phyloP scores from a whole-genome alignment of 2,329 filamentous ascomycete species.

The Alternaria sp. region DNA sequence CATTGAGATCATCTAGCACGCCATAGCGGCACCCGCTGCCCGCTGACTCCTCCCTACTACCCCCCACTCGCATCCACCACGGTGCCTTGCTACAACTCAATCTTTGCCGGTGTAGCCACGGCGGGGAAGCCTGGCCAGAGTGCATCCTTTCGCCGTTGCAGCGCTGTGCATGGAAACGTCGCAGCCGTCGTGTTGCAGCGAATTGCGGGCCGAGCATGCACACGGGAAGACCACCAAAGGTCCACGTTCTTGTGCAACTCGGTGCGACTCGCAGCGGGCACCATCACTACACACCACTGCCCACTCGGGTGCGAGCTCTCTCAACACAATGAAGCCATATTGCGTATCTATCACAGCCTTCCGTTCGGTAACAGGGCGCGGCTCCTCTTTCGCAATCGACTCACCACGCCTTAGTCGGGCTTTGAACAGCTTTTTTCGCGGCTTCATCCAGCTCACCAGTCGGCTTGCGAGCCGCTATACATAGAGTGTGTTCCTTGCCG shows the following conservation, averaged over 20 bases:
- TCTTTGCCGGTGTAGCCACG: conserved; percentile 24
- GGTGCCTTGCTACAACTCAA: conserved; percentile 23
- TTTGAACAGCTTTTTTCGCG: conserved; percentile 16
- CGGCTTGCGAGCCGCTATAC: conserved; percentile 18
- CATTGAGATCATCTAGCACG: conserved; percentile 43
- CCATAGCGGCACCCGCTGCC: conserved; percentile 35
- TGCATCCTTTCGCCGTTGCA: conserved; percentile 25
- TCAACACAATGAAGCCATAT: conserved; percentile 27
- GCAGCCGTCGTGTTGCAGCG: conserved; percentile 17
- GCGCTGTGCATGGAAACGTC: conserved; percentile 2
- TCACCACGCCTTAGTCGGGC: conserved; percentile 1
- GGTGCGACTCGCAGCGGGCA: conserved; percentile 26
- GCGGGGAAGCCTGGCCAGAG: conserved; percentile 9
- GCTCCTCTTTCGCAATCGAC: conserved; percentile 23
- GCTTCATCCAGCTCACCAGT: conserved; percentile 27
- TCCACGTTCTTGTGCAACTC: conserved; percentile 28
- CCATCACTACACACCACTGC: conserved; percentile 13
- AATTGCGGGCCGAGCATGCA: conserved; percentile 26
- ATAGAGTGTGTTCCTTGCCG: conserved; percentile 13
- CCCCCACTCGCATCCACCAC: conserved; percentile 29
- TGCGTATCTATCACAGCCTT: conserved; percentile 24
- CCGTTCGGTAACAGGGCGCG: conserved; percentile 21
- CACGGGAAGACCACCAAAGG: conserved; percentile 25
- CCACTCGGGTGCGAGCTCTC: conserved; percentile 29
- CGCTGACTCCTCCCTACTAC: conserved; percentile 19